Conservation (phyloP, 306 rosid species). For the Urtica urens region DNA sequence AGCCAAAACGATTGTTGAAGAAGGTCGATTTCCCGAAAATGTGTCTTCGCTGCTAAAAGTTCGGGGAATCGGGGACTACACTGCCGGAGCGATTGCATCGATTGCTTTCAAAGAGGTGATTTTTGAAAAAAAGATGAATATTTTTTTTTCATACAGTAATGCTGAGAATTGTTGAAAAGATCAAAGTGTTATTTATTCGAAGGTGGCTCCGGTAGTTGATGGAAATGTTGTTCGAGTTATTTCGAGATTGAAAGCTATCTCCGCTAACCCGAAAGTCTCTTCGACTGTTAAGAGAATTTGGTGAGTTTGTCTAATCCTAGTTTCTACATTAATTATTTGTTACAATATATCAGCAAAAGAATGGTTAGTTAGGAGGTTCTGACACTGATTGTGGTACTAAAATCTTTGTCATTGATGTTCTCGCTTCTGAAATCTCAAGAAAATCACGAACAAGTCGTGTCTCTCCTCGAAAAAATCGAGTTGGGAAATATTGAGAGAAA, state of each 20-base stretch:
- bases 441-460: no score
- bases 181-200: slow-evolving; percentile 22
- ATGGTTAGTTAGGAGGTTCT: no score
- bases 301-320: no score
- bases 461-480: no score
- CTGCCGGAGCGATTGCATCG: slow-evolving; percentile 89
- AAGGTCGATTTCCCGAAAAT: slow-evolving; percentile 48
- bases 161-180: slow-evolving; percentile 18
- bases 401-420: no score
- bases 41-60: slow-evolving; percentile 50
- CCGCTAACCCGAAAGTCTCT: slow-evolving; percentile 66
- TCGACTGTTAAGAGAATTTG: slow-evolving; percentile 55
- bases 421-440: no score
- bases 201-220: slow-evolving; percentile 91
- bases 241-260: slow-evolving; percentile 66
- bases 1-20: slow-evolving; percentile 63
- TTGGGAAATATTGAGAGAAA: no score
- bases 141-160: slow-evolving; percentile 16
- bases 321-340: no score
- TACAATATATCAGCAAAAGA: no score
- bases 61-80: slow-evolving; percentile 84
- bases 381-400: no score
- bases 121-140: slow-evolving; percentile 12
- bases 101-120: slow-evolving; percentile 80
- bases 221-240: slow-evolving; percentile 90